Conservation (phyloP, 2,329 filamentous ascomycete species). For the Diaporthe sp. region DNA sequence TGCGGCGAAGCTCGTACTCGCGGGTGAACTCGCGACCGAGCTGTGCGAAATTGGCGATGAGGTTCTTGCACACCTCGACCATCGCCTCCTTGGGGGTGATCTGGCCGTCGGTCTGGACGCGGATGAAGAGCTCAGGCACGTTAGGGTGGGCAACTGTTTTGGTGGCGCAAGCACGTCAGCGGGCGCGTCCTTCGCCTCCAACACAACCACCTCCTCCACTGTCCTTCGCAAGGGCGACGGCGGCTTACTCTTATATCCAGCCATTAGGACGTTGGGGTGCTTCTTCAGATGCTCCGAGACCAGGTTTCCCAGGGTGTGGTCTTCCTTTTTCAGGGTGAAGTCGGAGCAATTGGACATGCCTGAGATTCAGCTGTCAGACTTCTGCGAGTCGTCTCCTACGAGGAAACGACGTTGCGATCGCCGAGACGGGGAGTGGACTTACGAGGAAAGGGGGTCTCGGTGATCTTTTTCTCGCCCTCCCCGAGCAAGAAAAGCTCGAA, state of each 20-base stretch:
- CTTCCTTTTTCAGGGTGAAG: slow-evolving; percentile 96
- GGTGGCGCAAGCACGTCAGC: background rate
- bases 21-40: slow-evolving; percentile 91
- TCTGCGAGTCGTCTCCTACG: background rate
- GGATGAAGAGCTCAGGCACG: slow-evolving; percentile 72
- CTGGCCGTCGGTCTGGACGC: slow-evolving; percentile 90
- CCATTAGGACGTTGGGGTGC: slow-evolving; percentile 86
- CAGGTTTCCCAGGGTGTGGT: slow-evolving; percentile 94
- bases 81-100: slow-evolving; percentile 92
- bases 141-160: slow-evolving; percentile 67
- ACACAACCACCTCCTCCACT: background rate
- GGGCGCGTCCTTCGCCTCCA: background rate
- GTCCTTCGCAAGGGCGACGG: background rate
- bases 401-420: background rate
- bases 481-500: slow-evolving; percentile 93
- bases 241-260: slow-evolving; percentile 84
- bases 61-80: slow-evolving; percentile 80
- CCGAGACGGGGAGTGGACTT: slow-evolving; percentile 49
- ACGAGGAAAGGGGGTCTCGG: slow-evolving; percentile 90
- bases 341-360: slow-evolving; percentile 95
- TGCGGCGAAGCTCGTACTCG: slow-evolving; percentile 89
- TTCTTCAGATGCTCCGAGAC: slow-evolving; percentile 87
- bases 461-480: slow-evolving; percentile 93
- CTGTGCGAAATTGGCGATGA: slow-evolving; percentile 83
- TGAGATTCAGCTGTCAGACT: slow-evolving; percentile 47